A percentile compares a stretch with the other conserved stretches of the same genome.
Conservation (phyloP, 495 filamentous ascomycete genomes). For the Clohesyomyces aquaticus region DNA sequence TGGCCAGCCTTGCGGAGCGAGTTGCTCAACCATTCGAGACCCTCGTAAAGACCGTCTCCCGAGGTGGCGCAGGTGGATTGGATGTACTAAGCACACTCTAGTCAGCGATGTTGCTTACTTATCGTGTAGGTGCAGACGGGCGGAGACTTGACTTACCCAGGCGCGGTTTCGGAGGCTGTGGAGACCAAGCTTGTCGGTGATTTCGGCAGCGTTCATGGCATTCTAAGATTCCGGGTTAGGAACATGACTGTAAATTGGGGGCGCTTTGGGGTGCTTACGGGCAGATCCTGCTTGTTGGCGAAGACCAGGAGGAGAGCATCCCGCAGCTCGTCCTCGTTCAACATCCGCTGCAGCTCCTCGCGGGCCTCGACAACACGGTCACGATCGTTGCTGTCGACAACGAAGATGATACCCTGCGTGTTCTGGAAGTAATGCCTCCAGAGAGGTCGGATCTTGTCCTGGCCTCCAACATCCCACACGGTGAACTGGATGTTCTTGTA, state of each 20-base stretch:
- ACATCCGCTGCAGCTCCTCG: slow-evolving; percentile 99
- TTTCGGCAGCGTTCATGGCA: slow-evolving; percentile 99
- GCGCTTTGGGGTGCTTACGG: slow-evolving; percentile 79
- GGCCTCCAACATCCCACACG: slow-evolving; percentile 99
- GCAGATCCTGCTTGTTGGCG: slow-evolving; percentile 99
- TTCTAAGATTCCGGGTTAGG: too few species aligned
- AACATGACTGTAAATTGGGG: too few species aligned
- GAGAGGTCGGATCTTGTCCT: slow-evolving; percentile 99
- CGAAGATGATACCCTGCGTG: slow-evolving; percentile 99
- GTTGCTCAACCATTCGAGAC: slow-evolving; percentile 98
- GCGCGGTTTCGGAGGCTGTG: slow-evolving; percentile 96
- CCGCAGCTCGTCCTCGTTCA: slow-evolving; percentile 99
- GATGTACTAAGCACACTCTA: too few species aligned
- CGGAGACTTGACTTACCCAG: slow-evolving; percentile 94
- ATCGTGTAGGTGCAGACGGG: too few species aligned
- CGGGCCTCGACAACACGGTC: slow-evolving; percentile 99
- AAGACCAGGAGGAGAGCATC: slow-evolving; percentile 98
- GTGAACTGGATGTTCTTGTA: slow-evolving; percentile 99
- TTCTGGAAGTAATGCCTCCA: slow-evolving; percentile 99
- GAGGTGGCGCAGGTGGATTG: slow-evolving; percentile 99
- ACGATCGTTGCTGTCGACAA: slow-evolving; percentile 99
- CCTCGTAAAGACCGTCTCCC: slow-evolving; percentile 99
- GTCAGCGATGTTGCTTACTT: too few species aligned
- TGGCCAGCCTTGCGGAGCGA: slow-evolving; percentile 90
- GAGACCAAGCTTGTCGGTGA: slow-evolving; percentile 99